phyloP scores from a whole-genome alignment of 768 basidiomycete genomes.

The Neoboletus brunneissimus region DNA sequence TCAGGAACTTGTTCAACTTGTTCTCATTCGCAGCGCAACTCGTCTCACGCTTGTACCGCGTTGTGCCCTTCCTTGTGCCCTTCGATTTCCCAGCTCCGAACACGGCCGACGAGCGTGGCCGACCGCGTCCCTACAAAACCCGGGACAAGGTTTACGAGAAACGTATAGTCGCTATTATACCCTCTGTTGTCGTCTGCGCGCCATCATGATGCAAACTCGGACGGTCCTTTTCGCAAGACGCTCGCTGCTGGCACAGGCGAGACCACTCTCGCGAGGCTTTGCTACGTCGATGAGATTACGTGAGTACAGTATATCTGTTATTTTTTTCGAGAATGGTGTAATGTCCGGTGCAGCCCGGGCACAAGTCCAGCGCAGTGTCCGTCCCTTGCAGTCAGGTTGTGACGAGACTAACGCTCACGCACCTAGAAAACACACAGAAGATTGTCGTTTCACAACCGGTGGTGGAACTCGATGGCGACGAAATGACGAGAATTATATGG shows the following conservation, averaged over 20 bases:
- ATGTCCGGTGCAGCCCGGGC: slow-evolving; percentile 1
- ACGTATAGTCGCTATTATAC: slow-evolving; percentile 13
- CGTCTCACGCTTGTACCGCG: slow-evolving; percentile 26
- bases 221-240: slow-evolving; percentile 27
- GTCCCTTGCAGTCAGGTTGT: neutral
- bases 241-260: slow-evolving; percentile 22
- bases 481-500: slow-evolving; percentile 99
- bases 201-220: slow-evolving; percentile 19
- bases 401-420: slow-evolving; percentile 2
- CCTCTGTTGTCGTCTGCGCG: slow-evolving; percentile 6
- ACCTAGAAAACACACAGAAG: slow-evolving; percentile 39
- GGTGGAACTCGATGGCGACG: slow-evolving; percentile 95
- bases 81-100: slow-evolving; percentile 12
- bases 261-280: slow-evolving; percentile 27
- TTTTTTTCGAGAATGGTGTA: neutral
- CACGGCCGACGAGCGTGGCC: slow-evolving; percentile 23
- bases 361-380: neutral
- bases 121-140: slow-evolving; percentile 18
- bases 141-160: neutral
- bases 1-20: neutral
- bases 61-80: slow-evolving; percentile 12
- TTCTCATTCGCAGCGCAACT: neutral
- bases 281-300: slow-evolving; percentile 28
- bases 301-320: slow-evolving; percentile 25
- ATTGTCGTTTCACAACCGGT: slow-evolving; percentile 86